Evolutionary conservation across 768 basidiomycete genomes (phyloP), one percentile per base, ranked within the genome.

Genomic region (Rhizopogon roseolus): DNA sequence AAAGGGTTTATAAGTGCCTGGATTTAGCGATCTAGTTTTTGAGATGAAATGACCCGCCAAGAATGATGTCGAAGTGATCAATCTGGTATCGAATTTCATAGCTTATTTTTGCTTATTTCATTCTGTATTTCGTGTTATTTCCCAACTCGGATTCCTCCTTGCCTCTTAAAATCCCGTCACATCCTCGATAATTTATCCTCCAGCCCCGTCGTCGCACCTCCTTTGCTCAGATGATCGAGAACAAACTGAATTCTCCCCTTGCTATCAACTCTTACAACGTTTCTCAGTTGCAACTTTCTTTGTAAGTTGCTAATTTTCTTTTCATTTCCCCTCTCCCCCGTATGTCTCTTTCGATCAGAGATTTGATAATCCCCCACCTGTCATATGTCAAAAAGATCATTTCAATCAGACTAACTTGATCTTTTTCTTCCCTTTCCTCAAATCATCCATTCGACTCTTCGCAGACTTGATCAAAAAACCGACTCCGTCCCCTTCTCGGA

Each of bases 231-330:
- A 88, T 88, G 85, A 84, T 85, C 70, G 80, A 82, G 69, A 77
- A 79, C 63, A 71, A 70, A 40, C 59, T 71, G 14, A 45, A 60
- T 55, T 62, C 69, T 28, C 61, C 63, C 59, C 68, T 68, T 60
- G 68, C 72, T 66, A 73, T 79, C 69, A 79, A 79, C 62, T 70
- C 73, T 57, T 85, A 82, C 74, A 80, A 80, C 79, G 75, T 84
- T 54, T 78, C 79, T 39, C 82, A 85, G 65, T 77, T 85, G 54
- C 80, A 85, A 54, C 80, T 78, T 69, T 72, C 81, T 9, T 76
- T 85, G 81, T 81, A 66, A 71, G 78, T n/a, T n/a, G n/a, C n/a
- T n/a, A n/a, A n/a, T n/a, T 76, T 48, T 46, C 28, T 38, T 40
- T 39, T 48, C 51, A 54, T 48, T 41, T 40, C 37, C 37, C 50